phyloP scores from a whole-genome alignment of 129 eudicot genomes.

The Centrapalus pauciflorus region DNA sequence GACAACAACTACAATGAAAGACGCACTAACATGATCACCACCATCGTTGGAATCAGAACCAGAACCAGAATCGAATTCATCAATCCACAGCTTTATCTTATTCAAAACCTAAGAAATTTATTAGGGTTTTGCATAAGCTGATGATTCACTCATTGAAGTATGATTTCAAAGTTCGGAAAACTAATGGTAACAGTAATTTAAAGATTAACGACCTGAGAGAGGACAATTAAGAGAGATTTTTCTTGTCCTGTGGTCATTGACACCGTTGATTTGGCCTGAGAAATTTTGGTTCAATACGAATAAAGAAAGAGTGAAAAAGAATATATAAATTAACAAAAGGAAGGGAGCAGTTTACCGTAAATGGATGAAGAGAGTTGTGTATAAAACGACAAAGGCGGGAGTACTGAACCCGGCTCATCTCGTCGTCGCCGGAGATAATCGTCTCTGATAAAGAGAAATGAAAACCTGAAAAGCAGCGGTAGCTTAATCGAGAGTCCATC shows the following conservation, averaged over 20 bases:
- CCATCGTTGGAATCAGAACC: conserved; percentile 16
- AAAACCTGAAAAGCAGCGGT: neutral
- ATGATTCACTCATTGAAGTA: neutral
- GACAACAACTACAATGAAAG: neutral
- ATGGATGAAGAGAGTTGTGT: conserved; percentile 14
- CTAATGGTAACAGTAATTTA: neutral
- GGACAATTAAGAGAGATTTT: conserved; percentile 37
- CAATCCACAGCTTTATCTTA: conserved; percentile 41
- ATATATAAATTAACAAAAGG: neutral
- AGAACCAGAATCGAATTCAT: conserved; percentile 36
- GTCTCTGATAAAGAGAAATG: neutral
- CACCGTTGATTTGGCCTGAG: conserved; percentile 26
- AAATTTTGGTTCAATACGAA: neutral
- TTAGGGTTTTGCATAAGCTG: conserved; percentile 15
- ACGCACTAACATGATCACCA: conserved; percentile 31
- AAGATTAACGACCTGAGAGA: conserved; percentile 43
- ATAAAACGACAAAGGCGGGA: conserved; percentile 23
- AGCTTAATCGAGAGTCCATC: neutral
- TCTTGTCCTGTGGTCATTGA: conserved; percentile 32
- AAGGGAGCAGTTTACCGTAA: conserved; percentile 17
- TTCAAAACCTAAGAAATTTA: conserved; percentile 35
- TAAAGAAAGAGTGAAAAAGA: neutral
- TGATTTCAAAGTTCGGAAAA: neutral
- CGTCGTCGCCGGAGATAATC: conserved; percentile 11
- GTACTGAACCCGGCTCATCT: conserved; percentile 19